A percentile compares a stretch with the other conserved stretches of the same genome.
These are phyloP conservation scores for Leccinum ochraceum DNA, from an alignment of 768 basidiomycete genomes.

Conservation along the genomic window DNA sequence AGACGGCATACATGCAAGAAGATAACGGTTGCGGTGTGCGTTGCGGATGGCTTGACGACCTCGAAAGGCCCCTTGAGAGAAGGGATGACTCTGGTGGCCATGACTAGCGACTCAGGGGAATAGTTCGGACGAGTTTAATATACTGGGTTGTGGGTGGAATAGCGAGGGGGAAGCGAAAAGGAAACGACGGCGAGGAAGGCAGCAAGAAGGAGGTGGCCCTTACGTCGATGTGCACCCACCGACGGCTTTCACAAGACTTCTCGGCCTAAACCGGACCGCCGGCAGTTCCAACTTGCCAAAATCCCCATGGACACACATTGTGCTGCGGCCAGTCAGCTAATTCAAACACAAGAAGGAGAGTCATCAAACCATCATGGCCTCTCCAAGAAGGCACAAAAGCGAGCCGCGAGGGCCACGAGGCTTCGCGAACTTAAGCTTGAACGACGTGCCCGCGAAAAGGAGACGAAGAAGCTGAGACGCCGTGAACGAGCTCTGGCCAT, in stretches of 20 bases:
- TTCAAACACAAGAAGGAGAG: slow-evolving; percentile 16
- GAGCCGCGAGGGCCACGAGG: slow-evolving; percentile 68
- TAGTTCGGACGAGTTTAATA: slow-evolving; percentile 1
- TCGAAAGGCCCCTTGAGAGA: slow-evolving; percentile 37
- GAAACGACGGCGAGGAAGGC: slow-evolving; percentile 2
- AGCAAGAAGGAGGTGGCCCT: slow-evolving; percentile 7
- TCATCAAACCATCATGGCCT: slow-evolving; percentile 36
- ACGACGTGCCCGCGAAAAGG: slow-evolving; percentile 75
- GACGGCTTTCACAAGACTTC: slow-evolving; percentile 1
- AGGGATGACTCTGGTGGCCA: slow-evolving; percentile 23
- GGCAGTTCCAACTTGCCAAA: slow-evolving; percentile 6
- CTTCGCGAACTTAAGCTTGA: slow-evolving; percentile 66
- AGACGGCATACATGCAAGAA: slow-evolving; percentile 75
- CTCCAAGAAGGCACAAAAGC: slow-evolving; percentile 82
- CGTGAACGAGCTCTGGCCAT: slow-evolving; percentile 55
- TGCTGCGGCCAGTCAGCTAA: slow-evolving; percentile 10
- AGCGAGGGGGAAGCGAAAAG: not conserved
- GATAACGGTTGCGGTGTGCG: slow-evolving; percentile 85
- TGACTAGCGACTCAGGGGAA: not conserved
- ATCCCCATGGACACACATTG: slow-evolving; percentile 21
- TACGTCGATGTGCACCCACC: not conserved
- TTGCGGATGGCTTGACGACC: slow-evolving; percentile 52
- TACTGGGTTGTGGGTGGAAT: not conserved
- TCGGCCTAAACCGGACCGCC: slow-evolving; percentile 29
- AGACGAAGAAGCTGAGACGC: slow-evolving; percentile 74